These are phyloP conservation scores for Penicillium mononematosum DNA, from an alignment of 495 filamentous ascomycete species.

Conservation along the genomic window DNA sequence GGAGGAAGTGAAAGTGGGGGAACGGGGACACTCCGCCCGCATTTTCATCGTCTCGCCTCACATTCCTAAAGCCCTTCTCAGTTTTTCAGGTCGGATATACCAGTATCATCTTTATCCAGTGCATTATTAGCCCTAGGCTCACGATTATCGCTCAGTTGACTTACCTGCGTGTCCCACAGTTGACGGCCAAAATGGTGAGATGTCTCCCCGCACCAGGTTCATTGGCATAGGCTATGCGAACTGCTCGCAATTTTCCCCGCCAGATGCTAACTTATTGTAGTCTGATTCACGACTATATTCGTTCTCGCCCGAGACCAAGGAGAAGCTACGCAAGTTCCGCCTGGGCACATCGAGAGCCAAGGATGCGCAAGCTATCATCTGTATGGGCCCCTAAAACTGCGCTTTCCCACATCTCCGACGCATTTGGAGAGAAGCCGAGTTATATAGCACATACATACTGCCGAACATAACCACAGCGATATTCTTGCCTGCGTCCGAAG, in stretches of 20 bases:
- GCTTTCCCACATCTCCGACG: neutral
- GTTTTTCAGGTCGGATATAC: neutral
- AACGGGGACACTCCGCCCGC: conserved; percentile 26
- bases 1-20: conserved; percentile 22
- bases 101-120: neutral
- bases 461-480: neutral
- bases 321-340: conserved; percentile 87
- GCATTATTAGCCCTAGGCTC: neutral
- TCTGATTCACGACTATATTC: conserved; percentile 91
- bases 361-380: conserved; percentile 86
- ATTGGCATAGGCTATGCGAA: neutral
- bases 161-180: neutral
- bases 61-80: conserved; percentile 12
- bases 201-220: neutral
- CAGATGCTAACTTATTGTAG: conserved; percentile 41
- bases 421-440: neutral
- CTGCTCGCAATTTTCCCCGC: neutral
- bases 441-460: neutral
- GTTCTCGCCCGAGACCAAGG: conserved; percentile 84
- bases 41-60: conserved; percentile 17
- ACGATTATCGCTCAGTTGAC: neutral
- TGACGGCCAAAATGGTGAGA: conserved; percentile 20
- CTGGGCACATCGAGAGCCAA: conserved; percentile 85
- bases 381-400: conserved; percentile 54
- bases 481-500: neutral